These are phyloP conservation scores for Lavandula angustifolia DNA, from an alignment of 257 asterid genomes.

Conservation along the genomic window DNA sequence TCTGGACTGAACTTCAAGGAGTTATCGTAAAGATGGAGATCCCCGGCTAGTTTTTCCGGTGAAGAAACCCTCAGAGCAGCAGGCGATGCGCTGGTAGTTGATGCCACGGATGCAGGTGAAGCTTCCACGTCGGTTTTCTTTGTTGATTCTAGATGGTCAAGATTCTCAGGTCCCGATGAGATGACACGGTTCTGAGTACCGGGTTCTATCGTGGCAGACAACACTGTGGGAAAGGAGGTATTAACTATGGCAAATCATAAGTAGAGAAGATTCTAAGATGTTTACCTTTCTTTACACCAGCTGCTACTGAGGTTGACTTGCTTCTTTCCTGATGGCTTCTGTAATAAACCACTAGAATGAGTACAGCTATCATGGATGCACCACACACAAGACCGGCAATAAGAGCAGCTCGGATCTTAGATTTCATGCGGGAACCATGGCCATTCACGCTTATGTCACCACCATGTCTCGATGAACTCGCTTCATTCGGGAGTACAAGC, in stretches of 20 bases:
- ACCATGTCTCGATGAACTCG: conserved; percentile 39
- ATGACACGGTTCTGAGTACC: conserved; percentile 33
- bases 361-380: conserved; percentile 42
- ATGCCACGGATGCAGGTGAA: conserved; percentile 40
- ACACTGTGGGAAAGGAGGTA: conserved; percentile 36
- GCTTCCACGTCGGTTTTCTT: conserved; percentile 41
- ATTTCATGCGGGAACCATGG: conserved; percentile 47
- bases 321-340: conserved; percentile 41
- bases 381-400: conserved; percentile 60
- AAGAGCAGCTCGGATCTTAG: conserved; percentile 51
- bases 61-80: conserved; percentile 63
- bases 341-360: conserved; percentile 46
- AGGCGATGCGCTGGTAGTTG: conserved; percentile 41
- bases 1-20: conserved; percentile 69
- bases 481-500: conserved; percentile 50
- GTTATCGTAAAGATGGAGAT: conserved; percentile 63
- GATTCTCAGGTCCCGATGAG: conserved; percentile 38
- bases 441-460: conserved; percentile 32
- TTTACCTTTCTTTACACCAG: conserved; percentile 55
- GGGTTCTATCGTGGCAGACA: conserved; percentile 37
- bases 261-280: neutral
- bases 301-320: conserved; percentile 33
- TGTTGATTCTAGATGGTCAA: conserved; percentile 37
- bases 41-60: conserved; percentile 84
- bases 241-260: neutral